Percentiles rank a stretch among this genome's conserved stretches.
Conservation (phyloP, 176 grass and related monocot species). For the Oryza australiensis region DNA sequence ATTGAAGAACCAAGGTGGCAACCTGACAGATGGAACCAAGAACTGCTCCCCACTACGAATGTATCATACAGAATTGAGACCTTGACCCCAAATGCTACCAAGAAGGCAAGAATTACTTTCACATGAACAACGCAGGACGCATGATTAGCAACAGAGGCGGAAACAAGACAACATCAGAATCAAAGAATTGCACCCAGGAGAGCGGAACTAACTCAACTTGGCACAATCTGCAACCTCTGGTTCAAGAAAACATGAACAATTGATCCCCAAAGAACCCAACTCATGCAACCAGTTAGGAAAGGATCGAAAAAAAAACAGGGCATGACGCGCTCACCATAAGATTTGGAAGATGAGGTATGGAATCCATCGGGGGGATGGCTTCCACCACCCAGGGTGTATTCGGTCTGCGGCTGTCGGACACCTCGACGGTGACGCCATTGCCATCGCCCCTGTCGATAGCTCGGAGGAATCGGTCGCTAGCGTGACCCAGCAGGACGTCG, state of each 20-base stretch:
- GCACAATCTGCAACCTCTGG: not conserved
- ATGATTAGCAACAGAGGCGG: no score
- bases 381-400: slow-evolving; percentile 17
- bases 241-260: not conserved
- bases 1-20: not conserved
- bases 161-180: not conserved
- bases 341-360: not conserved
- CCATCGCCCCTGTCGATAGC: not conserved
- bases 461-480: not conserved
- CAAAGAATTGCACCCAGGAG: not conserved
- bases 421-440: not conserved
- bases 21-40: not conserved
- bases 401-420: not conserved
- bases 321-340: not conserved
- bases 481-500: not conserved
- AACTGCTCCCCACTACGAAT: not conserved
- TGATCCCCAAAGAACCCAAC: not conserved
- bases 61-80: no score
- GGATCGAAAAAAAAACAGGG: no score
- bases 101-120: not conserved
- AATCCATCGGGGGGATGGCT: not conserved
- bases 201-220: no score
- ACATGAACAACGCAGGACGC: not conserved
- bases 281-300: no score
- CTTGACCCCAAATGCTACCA: not conserved